These are phyloP conservation scores for Didymella exigua DNA, from an alignment of 2,329 filamentous ascomycete species.

Conservation along the genomic window DNA sequence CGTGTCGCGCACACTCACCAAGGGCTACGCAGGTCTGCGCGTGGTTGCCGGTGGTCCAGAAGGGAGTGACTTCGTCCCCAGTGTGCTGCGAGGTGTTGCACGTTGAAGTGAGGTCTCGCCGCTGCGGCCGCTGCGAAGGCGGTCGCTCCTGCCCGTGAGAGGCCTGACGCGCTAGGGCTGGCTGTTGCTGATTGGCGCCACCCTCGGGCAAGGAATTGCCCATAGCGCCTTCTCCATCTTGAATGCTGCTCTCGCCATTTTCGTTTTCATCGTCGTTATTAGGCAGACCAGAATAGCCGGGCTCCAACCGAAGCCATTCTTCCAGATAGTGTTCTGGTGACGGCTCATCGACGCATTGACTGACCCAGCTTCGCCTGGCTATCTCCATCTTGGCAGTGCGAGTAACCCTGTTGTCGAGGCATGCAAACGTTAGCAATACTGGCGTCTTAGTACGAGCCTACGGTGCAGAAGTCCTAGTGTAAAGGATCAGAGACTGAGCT, in stretches of 20 bases:
- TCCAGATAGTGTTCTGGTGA: not conserved
- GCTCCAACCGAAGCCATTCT: not conserved
- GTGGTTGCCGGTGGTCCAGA: not conserved
- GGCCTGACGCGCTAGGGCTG: constrained; percentile 20
- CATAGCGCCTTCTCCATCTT: not conserved
- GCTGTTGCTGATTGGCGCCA: constrained; percentile 12
- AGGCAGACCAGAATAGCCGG: not conserved
- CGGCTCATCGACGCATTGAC: no score
- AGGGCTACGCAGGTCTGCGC: not conserved
- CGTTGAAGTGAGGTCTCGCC: constrained; percentile 4
- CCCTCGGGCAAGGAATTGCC: not conserved
- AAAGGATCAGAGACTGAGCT: not conserved
- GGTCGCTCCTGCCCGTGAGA: constrained; percentile 18
- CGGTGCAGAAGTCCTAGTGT: not conserved
- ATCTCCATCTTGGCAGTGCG: not conserved
- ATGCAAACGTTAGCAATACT: not conserved
- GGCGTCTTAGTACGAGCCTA: not conserved
- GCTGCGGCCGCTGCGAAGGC: constrained; percentile 2
- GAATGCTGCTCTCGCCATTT: not conserved
- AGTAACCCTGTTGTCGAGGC: not conserved
- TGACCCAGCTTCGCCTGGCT: not conserved
- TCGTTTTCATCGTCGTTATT: not conserved
- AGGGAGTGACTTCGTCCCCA: not conserved
- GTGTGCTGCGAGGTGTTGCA: not conserved
- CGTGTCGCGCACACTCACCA: constrained; percentile 16